A percentile compares a stretch with the other conserved stretches of the same genome.
These are phyloP conservation scores for Boechera stricta DNA, from an alignment of 345 rosid species.

Conservation along the genomic window DNA sequence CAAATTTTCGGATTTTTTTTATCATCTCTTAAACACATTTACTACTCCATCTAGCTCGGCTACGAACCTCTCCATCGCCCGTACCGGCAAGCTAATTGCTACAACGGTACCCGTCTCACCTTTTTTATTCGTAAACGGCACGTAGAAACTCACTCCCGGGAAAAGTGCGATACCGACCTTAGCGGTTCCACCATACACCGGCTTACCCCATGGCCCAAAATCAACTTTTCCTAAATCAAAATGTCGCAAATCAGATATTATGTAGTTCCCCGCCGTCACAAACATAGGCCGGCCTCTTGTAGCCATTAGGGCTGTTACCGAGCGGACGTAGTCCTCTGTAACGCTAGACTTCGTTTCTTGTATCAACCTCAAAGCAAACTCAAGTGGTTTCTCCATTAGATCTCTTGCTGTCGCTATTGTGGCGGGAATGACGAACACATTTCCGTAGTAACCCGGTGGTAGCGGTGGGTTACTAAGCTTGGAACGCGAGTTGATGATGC, in stretches of 20 bases:
- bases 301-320: slow-evolving; percentile 42
- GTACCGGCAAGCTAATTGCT: slow-evolving; percentile 37
- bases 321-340: slow-evolving; percentile 43
- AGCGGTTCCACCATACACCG: slow-evolving; percentile 58
- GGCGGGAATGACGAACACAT: slow-evolving; percentile 50
- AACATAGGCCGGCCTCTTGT: slow-evolving; percentile 56
- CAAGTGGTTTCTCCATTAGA: slow-evolving; percentile 52
- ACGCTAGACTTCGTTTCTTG: slow-evolving; percentile 53
- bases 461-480: slow-evolving; percentile 50
- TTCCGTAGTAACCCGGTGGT: slow-evolving; percentile 61
- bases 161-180: slow-evolving; percentile 50
- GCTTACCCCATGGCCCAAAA: slow-evolving; percentile 66
- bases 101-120: slow-evolving; percentile 49
- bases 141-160: slow-evolving; percentile 53
- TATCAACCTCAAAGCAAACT: slow-evolving; percentile 53
- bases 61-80: slow-evolving; percentile 48
- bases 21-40: neutral
- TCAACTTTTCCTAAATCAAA: slow-evolving; percentile 52
- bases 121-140: slow-evolving; percentile 47
- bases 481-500: slow-evolving; percentile 52
- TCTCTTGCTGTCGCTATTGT: slow-evolving; percentile 52
- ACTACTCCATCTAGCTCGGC: slow-evolving; percentile 17
- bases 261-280: slow-evolving; percentile 42
- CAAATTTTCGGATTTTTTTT: neutral
- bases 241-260: slow-evolving; percentile 58